Evolutionary conservation across 345 rosid genomes (phyloP).

Genomic region (Microcos paniculata): DNA sequence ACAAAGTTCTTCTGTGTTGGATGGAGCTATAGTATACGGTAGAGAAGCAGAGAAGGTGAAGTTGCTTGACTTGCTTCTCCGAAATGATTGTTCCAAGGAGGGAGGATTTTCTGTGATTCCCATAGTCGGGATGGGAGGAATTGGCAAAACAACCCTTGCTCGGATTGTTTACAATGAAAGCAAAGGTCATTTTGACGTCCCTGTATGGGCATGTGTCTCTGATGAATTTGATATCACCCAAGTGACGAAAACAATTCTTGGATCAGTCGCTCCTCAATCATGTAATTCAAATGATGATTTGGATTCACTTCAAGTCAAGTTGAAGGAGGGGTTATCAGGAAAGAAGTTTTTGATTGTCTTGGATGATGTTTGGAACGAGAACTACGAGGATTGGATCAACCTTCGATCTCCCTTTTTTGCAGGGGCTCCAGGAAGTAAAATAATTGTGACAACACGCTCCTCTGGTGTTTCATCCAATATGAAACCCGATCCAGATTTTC

Average conservation of each 20-base stretch:
- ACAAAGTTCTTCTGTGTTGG: background rate
- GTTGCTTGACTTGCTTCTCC: background rate
- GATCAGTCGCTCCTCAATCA: background rate
- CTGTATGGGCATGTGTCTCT: too few species aligned
- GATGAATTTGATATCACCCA: slow-evolving; percentile 11
- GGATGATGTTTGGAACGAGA: slow-evolving; percentile 23
- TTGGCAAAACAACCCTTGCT: too few species aligned
- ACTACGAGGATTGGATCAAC: background rate
- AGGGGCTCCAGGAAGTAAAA: too few species aligned
- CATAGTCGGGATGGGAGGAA: slow-evolving; percentile 27
- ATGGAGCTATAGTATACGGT: slow-evolving; percentile 17
- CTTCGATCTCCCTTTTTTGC: background rate
- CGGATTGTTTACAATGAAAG: too few species aligned
- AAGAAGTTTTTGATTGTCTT: too few species aligned
- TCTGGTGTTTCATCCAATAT: too few species aligned
- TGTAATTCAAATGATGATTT: background rate
- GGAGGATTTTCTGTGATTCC: slow-evolving; percentile 18
- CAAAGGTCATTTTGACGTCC: too few species aligned
- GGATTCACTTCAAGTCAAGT: too few species aligned
- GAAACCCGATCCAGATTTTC: too few species aligned
- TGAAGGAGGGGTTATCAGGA: too few species aligned
- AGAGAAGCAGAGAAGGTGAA: slow-evolving; percentile 23
- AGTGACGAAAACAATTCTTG: background rate
- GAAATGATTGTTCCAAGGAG: background rate
- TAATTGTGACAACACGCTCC: too few species aligned